Base-by-base conservation (phyloP, 225 moss, liverwort and hornwort genomes). In the Sphagnum contortum region DNA sequence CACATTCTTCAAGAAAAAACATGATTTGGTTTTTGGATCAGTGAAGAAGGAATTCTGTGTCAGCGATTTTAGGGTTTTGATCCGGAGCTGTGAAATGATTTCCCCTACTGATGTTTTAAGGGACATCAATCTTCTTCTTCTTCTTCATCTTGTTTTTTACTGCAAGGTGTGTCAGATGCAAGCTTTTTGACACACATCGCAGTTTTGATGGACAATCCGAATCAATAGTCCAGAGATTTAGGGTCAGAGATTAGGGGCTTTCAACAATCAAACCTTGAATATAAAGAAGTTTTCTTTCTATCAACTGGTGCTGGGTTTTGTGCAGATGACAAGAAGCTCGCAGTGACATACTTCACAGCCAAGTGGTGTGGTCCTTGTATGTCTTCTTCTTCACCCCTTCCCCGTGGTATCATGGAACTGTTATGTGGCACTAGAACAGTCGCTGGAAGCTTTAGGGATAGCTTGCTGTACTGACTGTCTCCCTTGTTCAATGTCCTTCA, bases 281-380 rank as follows among this genome's bases (percentile, higher is more conserved):
- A 12, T 6, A 13, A 3, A 13, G n/a, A 58, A 13, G 58, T 12
- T n/a, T n/a, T n/a, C n/a, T n/a, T n/a, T n/a, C n/a, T n/a, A n/a
- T n/a, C n/a, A n/a, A 5, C 45, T 8, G 9, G 11, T 61, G 11
- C 44, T 45, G 45, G 61, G 44, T 10, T 10, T 11, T 62, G 59
- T 64, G 70, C 75, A 84, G 84, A 73, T 2, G 58, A 73, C 63
- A 73, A 80, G 29, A 75, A 75, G 61, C 64, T 75, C 45, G 75
- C 77, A 12, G 84, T 84, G 60, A 80, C 80, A 50, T 84, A 84
- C 73, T 84, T 84, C 60, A 84, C 84, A 54, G 80, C 84, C 66
- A 75, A 80, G 55, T 84, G 84, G 84, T 84, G 80, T 58, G 80
- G 84, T 64, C 84, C 84, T 80, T 84, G 80, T 84, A 80, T 75